Percentiles rank a stretch among this genome's conserved stretches.
These are phyloP conservation scores for Boletus speciosus DNA, from an alignment of 768 basidiomycete genomes.

Conservation along the genomic window DNA sequence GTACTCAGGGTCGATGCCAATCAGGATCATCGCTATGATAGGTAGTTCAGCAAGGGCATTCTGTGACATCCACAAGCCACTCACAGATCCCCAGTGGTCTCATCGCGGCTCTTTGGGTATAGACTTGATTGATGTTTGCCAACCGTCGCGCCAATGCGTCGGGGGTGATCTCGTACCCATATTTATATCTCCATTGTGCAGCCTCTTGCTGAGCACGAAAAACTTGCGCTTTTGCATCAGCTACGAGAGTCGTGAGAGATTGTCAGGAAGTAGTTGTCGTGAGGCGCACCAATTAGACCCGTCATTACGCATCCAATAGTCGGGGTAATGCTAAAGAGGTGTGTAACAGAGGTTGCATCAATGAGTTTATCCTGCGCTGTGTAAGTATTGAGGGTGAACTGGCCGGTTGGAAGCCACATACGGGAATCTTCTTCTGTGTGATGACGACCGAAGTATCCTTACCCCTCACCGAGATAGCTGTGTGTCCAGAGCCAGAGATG, in stretches of 20 bases:
- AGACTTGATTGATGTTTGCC: slow-evolving; percentile 98
- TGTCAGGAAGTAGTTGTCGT: neutral
- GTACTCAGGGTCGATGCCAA: slow-evolving; percentile 84
- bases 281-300: slow-evolving; percentile 78
- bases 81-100: slow-evolving; percentile 91
- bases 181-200: slow-evolving; percentile 91
- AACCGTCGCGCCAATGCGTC: slow-evolving; percentile 92
- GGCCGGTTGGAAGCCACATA: slow-evolving; percentile 39
- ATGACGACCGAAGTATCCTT: slow-evolving; percentile 95
- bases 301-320: slow-evolving; percentile 98
- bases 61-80: slow-evolving; percentile 23
- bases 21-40: slow-evolving; percentile 84
- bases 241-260: slow-evolving; percentile 37
- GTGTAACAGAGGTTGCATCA: slow-evolving; percentile 90
- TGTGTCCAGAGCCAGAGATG: slow-evolving; percentile 95
- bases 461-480: slow-evolving; percentile 87
- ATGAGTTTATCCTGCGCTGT: slow-evolving; percentile 86
- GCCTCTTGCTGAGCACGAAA: slow-evolving; percentile 83
- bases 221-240: slow-evolving; percentile 91
- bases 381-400: neutral
- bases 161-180: slow-evolving; percentile 97
- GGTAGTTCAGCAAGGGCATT: neutral
- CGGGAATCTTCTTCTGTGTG: slow-evolving; percentile 97
- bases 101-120: slow-evolving; percentile 97
- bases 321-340: slow-evolving; percentile 93